These are phyloP conservation scores for Trichoderma pleuroti DNA, from an alignment of 2,329 filamentous ascomycete genomes.

Conservation along the genomic window DNA sequence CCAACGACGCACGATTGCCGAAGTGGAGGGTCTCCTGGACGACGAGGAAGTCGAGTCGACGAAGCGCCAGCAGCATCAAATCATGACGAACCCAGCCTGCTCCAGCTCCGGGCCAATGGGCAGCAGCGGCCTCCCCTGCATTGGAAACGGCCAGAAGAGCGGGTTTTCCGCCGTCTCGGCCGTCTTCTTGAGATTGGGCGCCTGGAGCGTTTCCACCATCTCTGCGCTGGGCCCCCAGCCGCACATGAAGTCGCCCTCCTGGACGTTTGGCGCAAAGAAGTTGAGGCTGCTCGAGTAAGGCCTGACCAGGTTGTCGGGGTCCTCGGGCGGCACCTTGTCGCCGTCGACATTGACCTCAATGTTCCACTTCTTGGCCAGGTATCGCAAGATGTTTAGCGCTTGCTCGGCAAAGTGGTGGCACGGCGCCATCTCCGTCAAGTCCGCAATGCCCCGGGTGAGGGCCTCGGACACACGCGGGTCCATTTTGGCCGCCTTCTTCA, in stretches of 20 bases:
- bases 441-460: conserved; percentile 53
- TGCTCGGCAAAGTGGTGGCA: conserved; percentile 60
- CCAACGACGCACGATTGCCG: no score
- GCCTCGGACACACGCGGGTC: conserved; percentile 42
- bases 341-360: conserved; percentile 47
- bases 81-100: conserved; percentile 49
- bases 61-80: conserved; percentile 29
- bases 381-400: conserved; percentile 57
- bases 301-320: conserved; percentile 42
- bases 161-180: conserved; percentile 48
- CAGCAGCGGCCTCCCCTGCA: conserved; percentile 56
- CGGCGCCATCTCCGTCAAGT: conserved; percentile 58
- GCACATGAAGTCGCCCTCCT: conserved; percentile 46
- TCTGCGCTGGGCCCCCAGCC: conserved; percentile 38
- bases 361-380: conserved; percentile 57
- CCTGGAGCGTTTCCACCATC: conserved; percentile 20
- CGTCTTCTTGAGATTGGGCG: conserved; percentile 24
- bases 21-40: no score
- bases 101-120: conserved; percentile 45
- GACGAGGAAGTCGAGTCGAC: no score
- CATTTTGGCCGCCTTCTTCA: conserved; percentile 34
- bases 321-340: conserved; percentile 31
- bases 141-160: conserved; percentile 59
- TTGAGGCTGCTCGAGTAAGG: conserved; percentile 53
- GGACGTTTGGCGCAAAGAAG: conserved; percentile 53